These are phyloP conservation scores for Sequoiadendron giganteum DNA, from an alignment of 75 land plant genomes.

Conservation along the genomic window DNA sequence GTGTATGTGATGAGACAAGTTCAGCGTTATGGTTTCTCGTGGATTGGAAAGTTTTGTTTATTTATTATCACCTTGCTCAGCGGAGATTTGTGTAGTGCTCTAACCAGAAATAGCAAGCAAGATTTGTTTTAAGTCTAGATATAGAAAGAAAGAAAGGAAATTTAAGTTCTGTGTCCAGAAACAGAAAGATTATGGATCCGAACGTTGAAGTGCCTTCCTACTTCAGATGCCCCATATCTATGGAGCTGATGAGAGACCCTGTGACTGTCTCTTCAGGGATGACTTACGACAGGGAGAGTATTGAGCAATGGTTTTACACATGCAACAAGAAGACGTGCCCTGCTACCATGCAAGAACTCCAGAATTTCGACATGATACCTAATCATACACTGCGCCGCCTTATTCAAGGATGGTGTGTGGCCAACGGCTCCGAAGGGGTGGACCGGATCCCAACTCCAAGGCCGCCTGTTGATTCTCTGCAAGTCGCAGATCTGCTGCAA, in stretches of 20 bases:
- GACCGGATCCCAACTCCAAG: constrained; percentile 16
- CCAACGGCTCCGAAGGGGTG: constrained; percentile 33
- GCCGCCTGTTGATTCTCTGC: background rate
- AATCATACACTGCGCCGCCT: constrained; percentile 79
- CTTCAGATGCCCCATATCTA: constrained; percentile 29
- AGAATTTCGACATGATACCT: constrained; percentile 37
- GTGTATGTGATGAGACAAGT: no score
- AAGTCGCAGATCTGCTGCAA: constrained; percentile 11
- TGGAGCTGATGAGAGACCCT: constrained; percentile 29
- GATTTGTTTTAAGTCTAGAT: no score
- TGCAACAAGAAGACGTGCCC: constrained; percentile 47
- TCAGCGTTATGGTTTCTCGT: no score
- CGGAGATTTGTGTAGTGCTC: no score
- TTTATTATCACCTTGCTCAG: no score
- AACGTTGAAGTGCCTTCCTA: constrained; percentile 6
- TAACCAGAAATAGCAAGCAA: no score
- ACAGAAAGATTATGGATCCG: background rate
- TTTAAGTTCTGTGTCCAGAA: no score
- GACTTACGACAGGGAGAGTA: constrained; percentile 67
- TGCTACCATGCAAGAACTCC: constrained; percentile 53
- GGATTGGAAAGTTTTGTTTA: no score
- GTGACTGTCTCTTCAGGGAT: constrained; percentile 26
- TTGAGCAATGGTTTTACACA: constrained; percentile 57
- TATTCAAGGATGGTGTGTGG: constrained; percentile 70
- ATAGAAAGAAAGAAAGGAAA: no score